Conservation (phyloP, 176 grass and related monocot genomes). For the Saccharum officinarum region DNA sequence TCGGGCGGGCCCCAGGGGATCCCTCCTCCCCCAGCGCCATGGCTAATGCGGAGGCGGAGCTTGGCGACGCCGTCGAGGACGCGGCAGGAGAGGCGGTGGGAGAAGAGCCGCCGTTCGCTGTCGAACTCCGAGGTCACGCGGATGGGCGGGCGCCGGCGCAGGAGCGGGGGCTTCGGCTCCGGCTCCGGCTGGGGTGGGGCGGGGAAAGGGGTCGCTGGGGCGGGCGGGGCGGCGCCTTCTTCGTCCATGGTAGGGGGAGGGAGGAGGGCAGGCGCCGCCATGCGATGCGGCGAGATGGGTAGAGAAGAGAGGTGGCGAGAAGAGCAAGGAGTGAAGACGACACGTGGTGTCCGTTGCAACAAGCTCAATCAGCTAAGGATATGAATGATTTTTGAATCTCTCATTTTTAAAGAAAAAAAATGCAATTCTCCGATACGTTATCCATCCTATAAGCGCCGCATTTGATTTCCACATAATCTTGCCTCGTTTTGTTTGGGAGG, state of each 20-base stretch:
- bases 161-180: not conserved
- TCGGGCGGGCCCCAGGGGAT: slow-evolving; percentile 13
- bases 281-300: slow-evolving; percentile 1
- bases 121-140: slow-evolving; percentile 64
- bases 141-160: slow-evolving; percentile 25
- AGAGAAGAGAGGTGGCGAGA: not conserved
- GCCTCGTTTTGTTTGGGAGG: too few relatives aligned
- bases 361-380: not conserved
- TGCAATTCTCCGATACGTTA: too few relatives aligned
- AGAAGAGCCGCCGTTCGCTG: slow-evolving; percentile 43
- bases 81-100: slow-evolving; percentile 57
- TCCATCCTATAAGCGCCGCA: too few relatives aligned
- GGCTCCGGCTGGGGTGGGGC: not conserved
- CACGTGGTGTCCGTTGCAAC: slow-evolving; percentile 24
- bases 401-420: not conserved
- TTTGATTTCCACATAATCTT: too few relatives aligned
- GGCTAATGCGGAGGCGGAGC: slow-evolving; percentile 44
- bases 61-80: slow-evolving; percentile 53
- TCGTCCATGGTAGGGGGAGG: slow-evolving; percentile 19
- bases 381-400: not conserved
- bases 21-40: slow-evolving; percentile 12
- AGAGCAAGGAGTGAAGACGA: slow-evolving; percentile 15
- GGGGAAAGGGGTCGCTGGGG: not conserved
- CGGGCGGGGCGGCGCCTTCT: not conserved
- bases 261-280: slow-evolving; percentile 47